These are phyloP conservation scores for Lactarius deliciosus DNA, from an alignment of 768 basidiomycete genomes.

Conservation along the genomic window DNA sequence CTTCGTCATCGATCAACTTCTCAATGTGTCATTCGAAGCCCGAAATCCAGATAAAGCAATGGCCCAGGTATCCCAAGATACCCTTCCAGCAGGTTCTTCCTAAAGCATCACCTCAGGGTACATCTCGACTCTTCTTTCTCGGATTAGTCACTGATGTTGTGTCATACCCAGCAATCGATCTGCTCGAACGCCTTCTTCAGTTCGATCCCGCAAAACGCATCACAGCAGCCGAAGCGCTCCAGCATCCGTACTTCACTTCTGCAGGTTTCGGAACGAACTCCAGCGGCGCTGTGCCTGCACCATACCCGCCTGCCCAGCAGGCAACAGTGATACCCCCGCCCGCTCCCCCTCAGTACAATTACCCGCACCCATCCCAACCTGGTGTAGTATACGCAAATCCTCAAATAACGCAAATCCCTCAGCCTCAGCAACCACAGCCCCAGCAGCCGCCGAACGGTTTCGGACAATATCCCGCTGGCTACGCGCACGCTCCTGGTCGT, in stretches of 20 bases:
- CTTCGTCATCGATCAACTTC: conserved; percentile 10
- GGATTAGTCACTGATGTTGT: background rate
- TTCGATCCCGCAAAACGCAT: conserved; percentile 94
- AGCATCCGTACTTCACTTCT: conserved; percentile 87
- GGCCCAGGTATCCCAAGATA: conserved; percentile 84
- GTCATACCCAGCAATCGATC: conserved; percentile 68
- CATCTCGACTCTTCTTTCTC: background rate
- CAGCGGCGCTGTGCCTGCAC: conserved; percentile 41
- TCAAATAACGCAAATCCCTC: conserved; percentile 32
- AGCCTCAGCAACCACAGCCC: conserved; percentile 37
- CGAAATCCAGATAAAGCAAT: conserved; percentile 80
- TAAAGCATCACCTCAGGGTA: conserved; percentile 83
- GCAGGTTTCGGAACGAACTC: conserved; percentile 41
- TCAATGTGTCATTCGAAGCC: conserved; percentile 49
- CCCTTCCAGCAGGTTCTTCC: conserved; percentile 78
- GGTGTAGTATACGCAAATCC: conserved; percentile 28
- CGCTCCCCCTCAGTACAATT: conserved; percentile 49
- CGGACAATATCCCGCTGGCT: conserved; percentile 30
- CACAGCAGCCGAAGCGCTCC: conserved; percentile 87
- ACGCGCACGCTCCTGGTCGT: conserved; percentile 24
- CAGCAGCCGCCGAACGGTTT: conserved; percentile 29
- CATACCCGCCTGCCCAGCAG: conserved; percentile 53
- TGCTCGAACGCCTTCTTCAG: conserved; percentile 91
- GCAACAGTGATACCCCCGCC: conserved; percentile 42
- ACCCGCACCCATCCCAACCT: conserved; percentile 60